Evolutionary conservation across 306 rosid species (phyloP).

Genomic region (Citrullus colocynthis): DNA sequence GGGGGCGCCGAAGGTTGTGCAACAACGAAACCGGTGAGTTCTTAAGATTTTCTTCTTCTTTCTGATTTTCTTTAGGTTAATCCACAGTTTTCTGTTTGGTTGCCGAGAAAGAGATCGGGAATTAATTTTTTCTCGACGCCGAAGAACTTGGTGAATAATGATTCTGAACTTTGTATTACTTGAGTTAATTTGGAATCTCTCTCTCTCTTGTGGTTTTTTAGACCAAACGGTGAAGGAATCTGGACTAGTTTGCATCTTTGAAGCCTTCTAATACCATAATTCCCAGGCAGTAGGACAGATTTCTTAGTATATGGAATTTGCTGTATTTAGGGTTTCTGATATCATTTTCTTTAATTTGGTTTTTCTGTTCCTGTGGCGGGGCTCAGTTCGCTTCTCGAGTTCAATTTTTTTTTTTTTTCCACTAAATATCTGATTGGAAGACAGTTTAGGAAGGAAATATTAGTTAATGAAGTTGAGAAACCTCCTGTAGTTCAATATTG

Average conservation of each 20-base stretch:
- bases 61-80: neutral
- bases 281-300: neutral
- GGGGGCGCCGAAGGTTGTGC: neutral
- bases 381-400: neutral
- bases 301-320: neutral
- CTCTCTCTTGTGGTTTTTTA: neutral
- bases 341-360: neutral
- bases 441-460: neutral
- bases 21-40: neutral
- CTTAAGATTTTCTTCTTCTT: neutral
- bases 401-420: neutral
- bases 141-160: neutral
- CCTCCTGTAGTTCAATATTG: neutral
- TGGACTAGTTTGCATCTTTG: neutral
- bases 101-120: neutral
- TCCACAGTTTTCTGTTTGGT: neutral
- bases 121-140: neutral
- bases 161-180: neutral
- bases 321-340: neutral
- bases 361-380: neutral
- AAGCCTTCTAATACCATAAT: neutral
- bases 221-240: neutral
- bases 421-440: neutral
- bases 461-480: neutral
- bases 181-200: neutral